Conservation (phyloP, 148 eudicot genomes). For the Bassia scoparia region DNA sequence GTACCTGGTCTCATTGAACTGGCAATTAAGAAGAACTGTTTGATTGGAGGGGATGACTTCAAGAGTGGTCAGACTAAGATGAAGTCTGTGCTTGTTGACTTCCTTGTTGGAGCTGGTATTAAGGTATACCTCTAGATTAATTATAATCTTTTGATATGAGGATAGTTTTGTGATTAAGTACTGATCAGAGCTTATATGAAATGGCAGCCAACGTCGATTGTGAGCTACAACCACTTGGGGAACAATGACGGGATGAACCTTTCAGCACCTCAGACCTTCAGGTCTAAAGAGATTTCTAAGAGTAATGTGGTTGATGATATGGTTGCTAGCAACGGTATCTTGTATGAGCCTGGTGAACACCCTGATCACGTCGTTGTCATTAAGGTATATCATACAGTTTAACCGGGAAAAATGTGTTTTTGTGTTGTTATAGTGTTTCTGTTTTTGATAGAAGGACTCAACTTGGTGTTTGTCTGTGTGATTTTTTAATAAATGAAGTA, state of each 20-base stretch:
- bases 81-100: constrained; percentile 95
- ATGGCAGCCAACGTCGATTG: constrained; percentile 90
- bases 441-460: not conserved
- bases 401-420: not conserved
- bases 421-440: not conserved
- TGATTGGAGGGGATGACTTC: constrained; percentile 98
- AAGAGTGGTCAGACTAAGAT: constrained; percentile 99
- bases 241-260: constrained; percentile 99
- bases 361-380: constrained; percentile 97
- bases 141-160: not conserved
- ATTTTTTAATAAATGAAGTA: constrained; percentile 40
- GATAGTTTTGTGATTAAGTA: not conserved
- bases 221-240: constrained; percentile 99
- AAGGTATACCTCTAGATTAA: constrained; percentile 44
- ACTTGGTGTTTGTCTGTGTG: not conserved
- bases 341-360: constrained; percentile 94
- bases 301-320: constrained; percentile 99
- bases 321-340: constrained; percentile 93
- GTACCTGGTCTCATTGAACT: constrained; percentile 92
- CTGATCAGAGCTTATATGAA: not conserved
- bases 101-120: constrained; percentile 98
- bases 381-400: constrained; percentile 52
- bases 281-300: constrained; percentile 95
- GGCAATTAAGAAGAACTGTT: constrained; percentile 75
- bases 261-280: constrained; percentile 94